Percentiles rank a stretch among this genome's conserved stretches.
phyloP scores from a whole-genome alignment of 805 yeast genomes.

The Teunomyces gatunensis region DNA sequence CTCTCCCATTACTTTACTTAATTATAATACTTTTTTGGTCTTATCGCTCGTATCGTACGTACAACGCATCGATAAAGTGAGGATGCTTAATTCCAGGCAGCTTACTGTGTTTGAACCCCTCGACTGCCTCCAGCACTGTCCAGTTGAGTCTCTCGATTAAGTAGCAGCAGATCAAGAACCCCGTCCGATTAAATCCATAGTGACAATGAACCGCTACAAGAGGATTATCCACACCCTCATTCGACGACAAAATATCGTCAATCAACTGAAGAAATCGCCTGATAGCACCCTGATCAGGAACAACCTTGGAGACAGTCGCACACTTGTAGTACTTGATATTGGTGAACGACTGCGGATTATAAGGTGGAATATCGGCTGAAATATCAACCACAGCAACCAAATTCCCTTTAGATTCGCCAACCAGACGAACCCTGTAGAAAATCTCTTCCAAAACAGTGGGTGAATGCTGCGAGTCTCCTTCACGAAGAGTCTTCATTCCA shows the following conservation, averaged over 20 bases:
- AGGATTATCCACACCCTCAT: conserved; percentile 23
- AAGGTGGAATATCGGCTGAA: conserved; percentile 68
- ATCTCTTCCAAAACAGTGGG: conserved; percentile 51
- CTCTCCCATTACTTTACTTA: too few species aligned
- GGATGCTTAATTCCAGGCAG: conserved; percentile 75
- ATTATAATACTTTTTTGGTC: too few species aligned
- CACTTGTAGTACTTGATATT: conserved; percentile 62
- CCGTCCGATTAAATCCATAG: conserved; percentile 79
- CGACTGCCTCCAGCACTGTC: conserved; percentile 61
- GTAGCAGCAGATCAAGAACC: conserved; percentile 68
- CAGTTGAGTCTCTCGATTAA: conserved; percentile 59
- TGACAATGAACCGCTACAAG: conserved; percentile 72
- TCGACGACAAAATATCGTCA: conserved; percentile 39
- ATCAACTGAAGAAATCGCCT: conserved; percentile 53
- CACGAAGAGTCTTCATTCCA: conserved; percentile 75
- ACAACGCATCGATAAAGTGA: conserved; percentile 71
- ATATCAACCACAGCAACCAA: conserved; percentile 65
- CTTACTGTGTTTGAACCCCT: conserved; percentile 55
- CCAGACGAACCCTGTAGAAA: conserved; percentile 36
- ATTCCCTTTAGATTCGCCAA: conserved; percentile 23
- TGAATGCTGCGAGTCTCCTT: conserved; percentile 59
- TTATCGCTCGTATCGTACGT: conserved; percentile 53
- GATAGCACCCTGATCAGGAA: conserved; percentile 63
- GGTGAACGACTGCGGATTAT: conserved; percentile 56
- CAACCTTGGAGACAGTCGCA: conserved; percentile 76